Percentiles rank a stretch among this genome's conserved stretches.
Evolutionary conservation across 768 basidiomycete species (phyloP).

Genomic region (Tylopilus vinaceipallidus): DNA sequence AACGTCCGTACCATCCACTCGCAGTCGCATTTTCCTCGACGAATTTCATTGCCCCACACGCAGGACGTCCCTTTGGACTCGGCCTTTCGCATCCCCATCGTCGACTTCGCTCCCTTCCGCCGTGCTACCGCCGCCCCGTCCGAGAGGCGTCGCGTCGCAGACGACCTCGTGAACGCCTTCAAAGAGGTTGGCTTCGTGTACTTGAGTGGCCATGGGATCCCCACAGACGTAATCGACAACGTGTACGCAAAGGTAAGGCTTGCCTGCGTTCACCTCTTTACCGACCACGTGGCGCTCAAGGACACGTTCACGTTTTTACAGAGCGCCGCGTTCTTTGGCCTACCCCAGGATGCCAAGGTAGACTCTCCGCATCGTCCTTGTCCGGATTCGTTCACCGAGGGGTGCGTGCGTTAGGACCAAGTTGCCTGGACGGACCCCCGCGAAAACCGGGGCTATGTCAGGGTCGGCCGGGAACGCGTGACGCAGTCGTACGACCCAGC

Average conservation of each 20-base stretch:
- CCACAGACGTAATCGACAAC: slow-evolving; percentile 49
- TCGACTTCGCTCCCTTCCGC: slow-evolving; percentile 75
- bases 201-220: slow-evolving; percentile 69
- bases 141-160: slow-evolving; percentile 62
- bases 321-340: slow-evolving; percentile 74
- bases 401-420: too few species aligned
- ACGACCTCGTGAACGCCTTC: slow-evolving; percentile 71
- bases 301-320: slow-evolving; percentile 28
- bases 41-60: slow-evolving; percentile 4
- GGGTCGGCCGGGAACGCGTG: slow-evolving; percentile 77
- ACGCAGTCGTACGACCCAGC: slow-evolving; percentile 66
- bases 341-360: slow-evolving; percentile 64
- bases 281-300: too few species aligned
- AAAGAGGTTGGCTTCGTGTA: slow-evolving; percentile 82
- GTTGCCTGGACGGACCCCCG: slow-evolving; percentile 84
- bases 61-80: slow-evolving; percentile 36
- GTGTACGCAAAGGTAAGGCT: slow-evolving; percentile 61
- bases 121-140: slow-evolving; percentile 42
- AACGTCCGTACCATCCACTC: slow-evolving; percentile 15
- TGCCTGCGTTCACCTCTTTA: too few species aligned
- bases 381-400: too few species aligned
- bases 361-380: too few species aligned
- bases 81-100: slow-evolving; percentile 66
- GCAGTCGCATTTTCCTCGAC: neutral
- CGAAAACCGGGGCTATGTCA: slow-evolving; percentile 81